Evolutionary conservation across 2,329 filamentous ascomycete genomes (phyloP).

Genomic region (Aspergillus aculeatinus): DNA sequence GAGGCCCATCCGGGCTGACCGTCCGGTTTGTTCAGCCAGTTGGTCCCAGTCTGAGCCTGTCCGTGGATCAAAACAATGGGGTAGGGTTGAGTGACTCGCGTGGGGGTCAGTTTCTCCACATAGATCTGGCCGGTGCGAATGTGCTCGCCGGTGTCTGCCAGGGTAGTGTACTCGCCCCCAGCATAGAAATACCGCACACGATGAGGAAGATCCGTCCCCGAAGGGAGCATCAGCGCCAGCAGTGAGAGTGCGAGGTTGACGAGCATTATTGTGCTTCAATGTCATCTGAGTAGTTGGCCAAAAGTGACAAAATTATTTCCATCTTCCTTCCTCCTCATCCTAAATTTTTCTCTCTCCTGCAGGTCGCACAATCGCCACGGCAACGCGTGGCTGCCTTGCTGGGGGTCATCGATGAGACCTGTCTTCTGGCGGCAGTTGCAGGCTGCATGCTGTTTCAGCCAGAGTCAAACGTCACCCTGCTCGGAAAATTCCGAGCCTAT

Average conservation of each 20-base stretch:
- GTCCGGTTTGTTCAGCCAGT: constrained; percentile 52
- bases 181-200: constrained; percentile 30
- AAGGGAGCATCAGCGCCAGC: not conserved
- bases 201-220: not conserved
- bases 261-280: not conserved
- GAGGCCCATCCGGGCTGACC: constrained; percentile 49
- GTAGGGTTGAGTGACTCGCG: constrained; percentile 20
- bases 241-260: not conserved
- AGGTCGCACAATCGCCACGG: no score
- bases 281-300: no score
- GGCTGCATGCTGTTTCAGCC: no score
- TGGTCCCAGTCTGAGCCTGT: constrained; percentile 34
- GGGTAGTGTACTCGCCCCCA: constrained; percentile 29
- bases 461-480: no score
- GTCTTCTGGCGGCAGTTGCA: no score
- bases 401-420: no score
- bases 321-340: no score
- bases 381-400: no score
- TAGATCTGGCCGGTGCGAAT: constrained; percentile 36
- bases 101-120: constrained; percentile 34
- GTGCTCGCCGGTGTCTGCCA: constrained; percentile 18
- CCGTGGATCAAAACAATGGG: constrained; percentile 37
- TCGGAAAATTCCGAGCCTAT: not conserved
- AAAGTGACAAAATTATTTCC: no score
- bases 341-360: no score